Evolutionary conservation across 2,329 filamentous ascomycete species (phyloP).

Genomic region (Claviceps sp.): DNA sequence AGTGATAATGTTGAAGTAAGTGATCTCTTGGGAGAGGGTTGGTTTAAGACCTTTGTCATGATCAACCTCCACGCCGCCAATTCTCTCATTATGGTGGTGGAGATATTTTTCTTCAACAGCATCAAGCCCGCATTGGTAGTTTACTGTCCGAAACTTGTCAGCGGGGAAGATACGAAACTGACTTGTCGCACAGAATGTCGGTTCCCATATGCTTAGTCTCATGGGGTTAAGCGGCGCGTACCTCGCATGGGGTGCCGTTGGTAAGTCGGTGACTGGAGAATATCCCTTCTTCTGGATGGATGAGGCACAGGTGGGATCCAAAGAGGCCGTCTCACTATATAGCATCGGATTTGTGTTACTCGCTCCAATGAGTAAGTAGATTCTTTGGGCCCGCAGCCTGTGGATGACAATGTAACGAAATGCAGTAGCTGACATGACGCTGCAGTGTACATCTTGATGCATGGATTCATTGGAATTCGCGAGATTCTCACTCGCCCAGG

Average conservation of each 20-base stretch:
- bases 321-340: conserved; percentile 30
- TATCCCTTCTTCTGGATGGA: conserved; percentile 40
- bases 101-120: conserved; percentile 37
- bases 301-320: conserved; percentile 26
- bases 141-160: neutral
- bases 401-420: neutral
- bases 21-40: conserved; percentile 33
- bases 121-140: conserved; percentile 37
- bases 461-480: conserved; percentile 35
- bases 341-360: conserved; percentile 30
- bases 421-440: conserved; percentile 8
- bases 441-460: conserved; percentile 34
- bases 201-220: conserved; percentile 28
- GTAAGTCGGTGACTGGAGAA: conserved; percentile 30
- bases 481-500: conserved; percentile 24
- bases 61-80: conserved; percentile 32
- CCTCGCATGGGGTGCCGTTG: conserved; percentile 35
- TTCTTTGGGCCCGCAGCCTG: neutral
- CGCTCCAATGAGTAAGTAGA: conserved; percentile 30
- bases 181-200: conserved; percentile 25
- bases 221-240: conserved; percentile 29
- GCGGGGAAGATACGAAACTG: neutral
- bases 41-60: conserved; percentile 32
- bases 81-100: conserved; percentile 29
- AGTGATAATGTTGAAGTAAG: conserved; percentile 24